Evolutionary conservation across 2,329 filamentous ascomycete species (phyloP).

Genomic region (Diaporthe caulivora): DNA sequence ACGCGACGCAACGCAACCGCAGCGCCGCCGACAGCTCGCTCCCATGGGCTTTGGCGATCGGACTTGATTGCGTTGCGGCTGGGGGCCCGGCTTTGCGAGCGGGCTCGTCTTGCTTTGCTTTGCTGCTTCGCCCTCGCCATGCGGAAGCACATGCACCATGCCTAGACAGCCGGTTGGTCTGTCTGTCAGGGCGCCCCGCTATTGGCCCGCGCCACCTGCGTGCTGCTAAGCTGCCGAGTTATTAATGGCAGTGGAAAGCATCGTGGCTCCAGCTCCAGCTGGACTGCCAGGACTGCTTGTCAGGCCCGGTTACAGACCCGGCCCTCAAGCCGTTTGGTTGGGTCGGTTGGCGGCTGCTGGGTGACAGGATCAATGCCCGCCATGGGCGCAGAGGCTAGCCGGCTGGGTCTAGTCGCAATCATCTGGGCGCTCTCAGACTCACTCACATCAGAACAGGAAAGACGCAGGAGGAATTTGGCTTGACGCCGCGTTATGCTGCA

Average conservation of each 20-base stretch:
- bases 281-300: slow-evolving; percentile 36
- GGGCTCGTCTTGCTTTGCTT: slow-evolving; percentile 12
- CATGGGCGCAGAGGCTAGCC: slow-evolving; percentile 31
- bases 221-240: slow-evolving; percentile 33
- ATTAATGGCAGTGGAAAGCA: slow-evolving; percentile 32
- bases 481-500: slow-evolving; percentile 41
- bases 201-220: slow-evolving; percentile 33
- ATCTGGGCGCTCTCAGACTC: slow-evolving; percentile 36
- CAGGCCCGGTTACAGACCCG: slow-evolving; percentile 30
- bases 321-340: slow-evolving; percentile 31
- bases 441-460: slow-evolving; percentile 38
- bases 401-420: slow-evolving; percentile 31
- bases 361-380: slow-evolving; percentile 28
- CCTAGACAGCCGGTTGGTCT: slow-evolving; percentile 20
- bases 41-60: slow-evolving; percentile 34
- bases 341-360: slow-evolving; percentile 31
- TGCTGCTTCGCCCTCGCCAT: slow-evolving; percentile 21
- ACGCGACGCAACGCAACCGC: slow-evolving; percentile 28
- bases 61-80: slow-evolving; percentile 33
- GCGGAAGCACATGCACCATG: slow-evolving; percentile 27
- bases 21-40: slow-evolving; percentile 23
- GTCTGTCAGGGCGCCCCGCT: slow-evolving; percentile 8
- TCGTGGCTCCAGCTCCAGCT: slow-evolving; percentile 31
- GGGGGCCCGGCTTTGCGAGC: slow-evolving; percentile 31
- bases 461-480: slow-evolving; percentile 36